Percentiles rank a stretch among this genome's conserved stretches.
Conservation (phyloP, 352 stramenopile species). For the Pythium phragmiticola region DNA sequence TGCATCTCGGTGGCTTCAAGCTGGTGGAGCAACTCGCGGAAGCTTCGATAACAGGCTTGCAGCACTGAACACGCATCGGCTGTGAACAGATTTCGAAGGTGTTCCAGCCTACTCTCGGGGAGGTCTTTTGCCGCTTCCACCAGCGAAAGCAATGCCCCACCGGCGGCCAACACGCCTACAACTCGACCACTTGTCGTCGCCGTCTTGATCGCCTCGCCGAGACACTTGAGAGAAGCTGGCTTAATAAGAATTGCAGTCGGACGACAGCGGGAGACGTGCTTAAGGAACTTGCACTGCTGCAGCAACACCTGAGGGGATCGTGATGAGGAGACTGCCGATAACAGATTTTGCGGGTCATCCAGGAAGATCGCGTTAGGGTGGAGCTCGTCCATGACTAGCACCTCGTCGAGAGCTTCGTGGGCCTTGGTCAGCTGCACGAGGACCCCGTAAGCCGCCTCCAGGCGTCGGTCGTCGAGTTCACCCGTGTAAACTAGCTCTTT, state of each 20-base stretch:
- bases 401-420: conserved; percentile 3
- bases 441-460: conserved; percentile 14
- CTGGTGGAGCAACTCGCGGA: background rate
- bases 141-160: conserved; percentile 1
- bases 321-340: conserved; percentile 5
- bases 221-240: background rate
- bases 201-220: background rate
- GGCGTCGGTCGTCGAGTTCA: conserved; percentile 7
- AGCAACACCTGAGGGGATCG: conserved; percentile 1
- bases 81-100: conserved; percentile 2
- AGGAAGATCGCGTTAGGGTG: conserved; percentile 20
- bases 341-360: conserved; percentile 12
- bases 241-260: background rate
- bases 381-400: conserved; percentile 18
- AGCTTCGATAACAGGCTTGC: background rate
- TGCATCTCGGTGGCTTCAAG: background rate
- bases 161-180: background rate
- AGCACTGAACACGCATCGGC: conserved; percentile 4
- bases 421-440: conserved; percentile 16
- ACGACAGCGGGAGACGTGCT: conserved; percentile 10
- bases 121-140: background rate
- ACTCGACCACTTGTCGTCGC: background rate
- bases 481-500: conserved; percentile 17
- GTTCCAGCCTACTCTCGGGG: background rate
- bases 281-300: conserved; percentile 22